phyloP scores from a whole-genome alignment of 2,329 filamentous ascomycete species.

The Myriosclerotinia curreyana region DNA sequence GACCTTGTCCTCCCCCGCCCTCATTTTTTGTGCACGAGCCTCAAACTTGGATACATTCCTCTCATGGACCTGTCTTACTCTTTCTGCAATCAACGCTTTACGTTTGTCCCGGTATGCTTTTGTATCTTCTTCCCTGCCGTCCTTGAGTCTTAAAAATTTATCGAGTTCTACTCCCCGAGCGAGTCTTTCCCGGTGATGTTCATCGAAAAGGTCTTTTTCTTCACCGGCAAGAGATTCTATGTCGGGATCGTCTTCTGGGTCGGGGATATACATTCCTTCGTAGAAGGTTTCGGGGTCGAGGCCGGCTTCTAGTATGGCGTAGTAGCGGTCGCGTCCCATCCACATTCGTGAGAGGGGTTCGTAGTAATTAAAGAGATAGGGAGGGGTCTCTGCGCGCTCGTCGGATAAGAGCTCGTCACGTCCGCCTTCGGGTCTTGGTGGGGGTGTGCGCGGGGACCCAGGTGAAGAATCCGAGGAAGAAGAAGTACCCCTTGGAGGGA shows the following conservation, averaged over 20 bases:
- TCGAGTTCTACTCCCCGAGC: neutral
- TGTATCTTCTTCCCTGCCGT: too few relatives aligned
- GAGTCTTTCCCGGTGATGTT: neutral
- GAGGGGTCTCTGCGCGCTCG: neutral
- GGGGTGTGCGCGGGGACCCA: neutral
- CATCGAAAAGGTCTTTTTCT: neutral
- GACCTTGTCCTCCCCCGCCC: too few relatives aligned
- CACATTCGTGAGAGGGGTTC: constrained; percentile 12
- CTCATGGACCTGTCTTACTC: too few relatives aligned
- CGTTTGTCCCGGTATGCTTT: too few relatives aligned
- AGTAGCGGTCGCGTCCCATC: constrained; percentile 16
- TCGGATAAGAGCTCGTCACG: neutral
- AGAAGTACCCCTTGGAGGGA: neutral
- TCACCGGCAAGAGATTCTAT: neutral
- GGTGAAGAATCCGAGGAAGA: neutral
- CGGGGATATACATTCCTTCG: constrained; percentile 6
- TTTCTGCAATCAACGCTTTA: too few relatives aligned
- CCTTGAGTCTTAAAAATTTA: neutral
- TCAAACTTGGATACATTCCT: too few relatives aligned
- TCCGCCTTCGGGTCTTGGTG: neutral
- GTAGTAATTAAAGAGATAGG: constrained; percentile 11
- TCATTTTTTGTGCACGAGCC: too few relatives aligned
- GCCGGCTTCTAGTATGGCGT: constrained; percentile 6
- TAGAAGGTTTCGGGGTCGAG: constrained; percentile 6
- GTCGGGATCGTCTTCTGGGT: constrained; percentile 13